Evolutionary conservation across 2,329 filamentous ascomycete species (phyloP), one percentile per base, ranked within the genome.

Genomic region (Aspergillus luchuensis): DNA sequence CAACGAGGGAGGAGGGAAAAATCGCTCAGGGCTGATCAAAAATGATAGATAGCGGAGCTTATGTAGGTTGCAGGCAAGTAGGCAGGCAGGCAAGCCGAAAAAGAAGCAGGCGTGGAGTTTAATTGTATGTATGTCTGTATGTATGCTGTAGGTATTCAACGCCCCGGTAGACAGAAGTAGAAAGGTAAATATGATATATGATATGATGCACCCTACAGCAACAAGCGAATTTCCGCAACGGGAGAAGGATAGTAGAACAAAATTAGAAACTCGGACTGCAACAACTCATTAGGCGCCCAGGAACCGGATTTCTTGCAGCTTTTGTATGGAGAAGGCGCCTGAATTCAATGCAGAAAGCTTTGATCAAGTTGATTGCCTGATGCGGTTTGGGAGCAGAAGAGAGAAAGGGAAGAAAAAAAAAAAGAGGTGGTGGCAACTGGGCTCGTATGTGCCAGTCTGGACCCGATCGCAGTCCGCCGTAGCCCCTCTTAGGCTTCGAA

Each of bases 11-110:
- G 33, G n/a, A n/a, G 33, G 30, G 11, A 4, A 36, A 60, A 60
- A 60, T 60, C 58, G 58, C 58, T 60, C 58, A 57, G 38, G 45
- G 33, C 45, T 50, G 56, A 38, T n/a, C 13, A 36, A 57, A 28
- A 50, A 15, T 48, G 54, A 60, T 39, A 47, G 13, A 56, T 28
- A 47, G 36, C 36, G 19, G 51, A 50, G 53, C 28, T 55, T 39
- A 52, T 52, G 51, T 53, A 17, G 53, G 17, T 56, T 56, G 25
- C 52, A 55, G 52, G 36, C n/a, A 13, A 36, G 33, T 36, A 36
- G 33, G 33, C 33, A 36, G 33, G 33, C 11, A 36, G 10, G 33
- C 33, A 36, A 36, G 33, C 33, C 33, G 33, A 36, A 36, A 5
- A 36, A 36, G 5, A 36, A 36, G 33, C 33, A 28, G 38, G 23